These are phyloP conservation scores for Sclerotiophoma versabilis DNA, from an alignment of 2,329 filamentous ascomycete species.

Conservation along the genomic window DNA sequence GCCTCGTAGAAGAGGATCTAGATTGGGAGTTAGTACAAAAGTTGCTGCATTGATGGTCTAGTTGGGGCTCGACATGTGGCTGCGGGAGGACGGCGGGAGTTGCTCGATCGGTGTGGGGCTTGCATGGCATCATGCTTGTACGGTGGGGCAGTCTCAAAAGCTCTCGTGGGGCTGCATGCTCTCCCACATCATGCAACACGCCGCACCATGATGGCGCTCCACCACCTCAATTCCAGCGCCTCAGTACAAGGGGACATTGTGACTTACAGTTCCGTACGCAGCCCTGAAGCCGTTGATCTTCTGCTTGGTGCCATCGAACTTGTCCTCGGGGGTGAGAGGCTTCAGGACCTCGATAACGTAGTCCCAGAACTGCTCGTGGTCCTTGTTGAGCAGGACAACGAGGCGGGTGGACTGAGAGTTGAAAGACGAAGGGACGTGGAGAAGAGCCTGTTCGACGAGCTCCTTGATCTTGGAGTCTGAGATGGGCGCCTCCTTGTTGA, in stretches of 20 bases:
- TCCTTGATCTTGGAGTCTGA: conserved; percentile 66
- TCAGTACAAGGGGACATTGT: neutral
- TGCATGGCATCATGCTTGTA: conserved; percentile 12
- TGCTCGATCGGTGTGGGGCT: neutral
- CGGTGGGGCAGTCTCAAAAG: conserved; percentile 28
- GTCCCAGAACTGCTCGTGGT: conserved; percentile 91
- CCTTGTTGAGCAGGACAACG: conserved; percentile 78
- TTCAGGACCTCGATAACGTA: conserved; percentile 70
- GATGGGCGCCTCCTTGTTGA: conserved; percentile 69
- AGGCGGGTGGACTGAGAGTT: conserved; percentile 85
- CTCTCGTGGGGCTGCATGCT: conserved; percentile 1
- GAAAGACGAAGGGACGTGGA: conserved; percentile 80
- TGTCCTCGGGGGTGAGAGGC: conserved; percentile 70
- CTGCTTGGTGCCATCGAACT: conserved; percentile 63
- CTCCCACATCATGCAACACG: conserved; percentile 8
- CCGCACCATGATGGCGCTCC: neutral
- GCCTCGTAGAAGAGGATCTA: conserved; percentile 88
- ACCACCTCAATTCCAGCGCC: neutral
- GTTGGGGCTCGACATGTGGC: neutral
- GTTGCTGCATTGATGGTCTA: neutral
- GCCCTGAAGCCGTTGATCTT: conserved; percentile 68
- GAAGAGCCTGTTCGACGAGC: conserved; percentile 66
- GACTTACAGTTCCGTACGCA: conserved; percentile 76
- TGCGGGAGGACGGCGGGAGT: neutral
- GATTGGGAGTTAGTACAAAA: conserved; percentile 14